Evolutionary conservation across 257 asterid species (phyloP).

Genomic region (Catharanthus roseus): DNA sequence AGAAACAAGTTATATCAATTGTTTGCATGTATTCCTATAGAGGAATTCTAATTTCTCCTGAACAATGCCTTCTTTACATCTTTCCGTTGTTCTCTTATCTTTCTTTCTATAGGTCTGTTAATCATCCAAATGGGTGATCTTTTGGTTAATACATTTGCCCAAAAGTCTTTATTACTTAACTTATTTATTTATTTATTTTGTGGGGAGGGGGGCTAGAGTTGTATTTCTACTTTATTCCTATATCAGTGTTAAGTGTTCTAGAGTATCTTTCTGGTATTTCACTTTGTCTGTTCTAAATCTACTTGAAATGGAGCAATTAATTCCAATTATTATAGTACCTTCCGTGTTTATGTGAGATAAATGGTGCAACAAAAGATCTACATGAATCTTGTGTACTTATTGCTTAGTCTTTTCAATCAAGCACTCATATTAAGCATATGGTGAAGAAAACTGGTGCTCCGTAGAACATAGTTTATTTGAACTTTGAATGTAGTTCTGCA

Average conservation of each 20-base stretch:
- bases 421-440: not conserved
- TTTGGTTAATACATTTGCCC: not conserved
- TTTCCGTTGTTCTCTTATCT: not conserved
- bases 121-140: not conserved
- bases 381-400: not conserved
- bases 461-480: too few species aligned
- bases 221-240: not conserved
- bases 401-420: not conserved
- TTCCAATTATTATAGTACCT: not conserved
- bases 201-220: too few species aligned
- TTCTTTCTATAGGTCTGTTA: not conserved
- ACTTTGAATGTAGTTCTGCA: constrained; percentile 2
- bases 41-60: not conserved
- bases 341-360: not conserved
- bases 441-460: not conserved
- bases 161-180: not conserved
- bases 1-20: not conserved
- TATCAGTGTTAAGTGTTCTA: not conserved
- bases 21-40: not conserved
- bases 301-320: too few species aligned
- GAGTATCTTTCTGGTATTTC: not conserved
- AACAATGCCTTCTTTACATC: not conserved
- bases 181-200: not conserved
- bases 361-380: not conserved
- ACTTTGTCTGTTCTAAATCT: too few species aligned